Conservation (phyloP, 129 eudicot species). For the sunflower (Helianthus annuus) region HanXRQr2.0-SUNRISE NC_035434.2:158082149-158082648, state of each 20-base stretch:
- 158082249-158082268: background rate
- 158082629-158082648: no score
- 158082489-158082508: no score
- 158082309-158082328: constrained; percentile 88
- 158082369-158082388: background rate
- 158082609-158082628: no score
- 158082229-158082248: background rate
- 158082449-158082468: constrained; percentile 98
- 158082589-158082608: no score
- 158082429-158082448: constrained; percentile 95
- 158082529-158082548: no score
- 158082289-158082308: constrained; percentile 92
- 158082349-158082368: background rate
- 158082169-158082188: constrained; percentile 92
- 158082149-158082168: constrained; percentile 84
- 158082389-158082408: background rate
- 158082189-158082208: constrained; percentile 75
- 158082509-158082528: no score
- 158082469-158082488: constrained; percentile 25
- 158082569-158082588: no score
- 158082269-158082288: constrained; percentile 42
- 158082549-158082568: no score
- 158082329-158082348: constrained; percentile 64
- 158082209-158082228: background rate
- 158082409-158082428: constrained; percentile 57